Conservation (phyloP, 352 stramenopile species). For the Blastocystis sp. region DNA sequence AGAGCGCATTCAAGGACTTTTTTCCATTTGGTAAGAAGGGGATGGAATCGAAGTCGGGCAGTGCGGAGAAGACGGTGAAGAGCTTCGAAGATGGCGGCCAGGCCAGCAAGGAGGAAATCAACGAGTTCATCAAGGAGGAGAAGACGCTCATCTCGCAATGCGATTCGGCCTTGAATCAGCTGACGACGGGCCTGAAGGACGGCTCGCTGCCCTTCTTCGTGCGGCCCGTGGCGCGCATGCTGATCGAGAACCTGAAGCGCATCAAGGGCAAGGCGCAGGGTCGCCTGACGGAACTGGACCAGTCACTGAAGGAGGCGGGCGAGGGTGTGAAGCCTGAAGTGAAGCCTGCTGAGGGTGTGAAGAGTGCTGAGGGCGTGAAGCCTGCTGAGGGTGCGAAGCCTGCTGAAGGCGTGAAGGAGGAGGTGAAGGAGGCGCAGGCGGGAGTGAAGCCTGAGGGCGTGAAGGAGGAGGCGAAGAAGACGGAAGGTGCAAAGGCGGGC, state of each 20-base stretch:
- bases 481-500: too few species aligned
- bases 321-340: neutral
- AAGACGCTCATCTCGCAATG: neutral
- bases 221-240: neutral
- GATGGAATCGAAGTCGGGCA: neutral
- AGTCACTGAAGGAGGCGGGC: neutral
- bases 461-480: neutral
- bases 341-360: neutral
- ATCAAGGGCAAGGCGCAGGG: slow-evolving; percentile 14
- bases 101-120: neutral
- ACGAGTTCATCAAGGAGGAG: slow-evolving; percentile 14
- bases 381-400: neutral
- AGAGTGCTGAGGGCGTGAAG: neutral
- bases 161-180: neutral
- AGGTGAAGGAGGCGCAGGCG: neutral
- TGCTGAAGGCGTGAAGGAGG: neutral
- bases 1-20: neutral
- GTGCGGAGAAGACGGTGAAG: neutral
- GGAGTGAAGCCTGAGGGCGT: neutral
- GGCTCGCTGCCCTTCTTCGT: slow-evolving; percentile 23
- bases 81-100: neutral
- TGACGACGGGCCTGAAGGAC: neutral
- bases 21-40: slow-evolving; percentile 17
- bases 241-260: slow-evolving; percentile 19
- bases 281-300: slow-evolving; percentile 1